Evolutionary conservation across 2,329 filamentous ascomycete species (phyloP), one percentile per base, ranked within the genome.

Genomic region (Calonectria pauciramosa): DNA sequence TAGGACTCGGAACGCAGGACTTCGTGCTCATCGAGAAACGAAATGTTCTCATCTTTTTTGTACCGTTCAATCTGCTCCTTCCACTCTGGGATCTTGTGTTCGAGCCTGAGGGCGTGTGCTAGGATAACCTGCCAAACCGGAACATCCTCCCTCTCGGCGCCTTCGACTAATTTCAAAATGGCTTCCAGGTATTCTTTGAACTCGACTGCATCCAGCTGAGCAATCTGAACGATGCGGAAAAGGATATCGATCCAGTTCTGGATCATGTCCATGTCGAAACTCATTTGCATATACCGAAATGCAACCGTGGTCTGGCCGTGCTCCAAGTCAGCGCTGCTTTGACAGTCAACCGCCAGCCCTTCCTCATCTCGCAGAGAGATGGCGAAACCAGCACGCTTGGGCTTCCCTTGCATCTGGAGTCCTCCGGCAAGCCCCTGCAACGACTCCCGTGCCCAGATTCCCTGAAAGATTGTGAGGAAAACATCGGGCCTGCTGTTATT

Each of bases 271-370:
- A 70, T 65, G 30, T 82, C 77, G 49, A 82, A 82, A 14, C 75
- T 80, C 77, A 79, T 79, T n/a, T 81, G 80, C 1, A 80, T 70
- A 9, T 82, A 80, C 0, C 77, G 73, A 36, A 82, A 82, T 60
- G 81, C 80, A 3, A 81, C 38, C 0, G 81, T 82, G 7, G 76
- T 73, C 6, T 72, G 71, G 2, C 73, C 65, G 0, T 60, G 38
- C 30, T 80, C 77, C 3, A 75, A 28, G 1, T 72, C 13, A 0
- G 10, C 52, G 0, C 7, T 9, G 6, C 23, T 1, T 9, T 30
- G 4, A 2, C 9, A 7, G 14, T 26, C 23, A 4, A 5, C 7
- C 2, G n/a, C 4, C 8, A 8, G 23, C 4, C 71, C 72, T 0
- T 36, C 7, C 0, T 47, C 8, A 7, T 67, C 20, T 1, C 78